phyloP scores from a whole-genome alignment of 768 basidiomycete species.

The Amanita molliuscula region DNA sequence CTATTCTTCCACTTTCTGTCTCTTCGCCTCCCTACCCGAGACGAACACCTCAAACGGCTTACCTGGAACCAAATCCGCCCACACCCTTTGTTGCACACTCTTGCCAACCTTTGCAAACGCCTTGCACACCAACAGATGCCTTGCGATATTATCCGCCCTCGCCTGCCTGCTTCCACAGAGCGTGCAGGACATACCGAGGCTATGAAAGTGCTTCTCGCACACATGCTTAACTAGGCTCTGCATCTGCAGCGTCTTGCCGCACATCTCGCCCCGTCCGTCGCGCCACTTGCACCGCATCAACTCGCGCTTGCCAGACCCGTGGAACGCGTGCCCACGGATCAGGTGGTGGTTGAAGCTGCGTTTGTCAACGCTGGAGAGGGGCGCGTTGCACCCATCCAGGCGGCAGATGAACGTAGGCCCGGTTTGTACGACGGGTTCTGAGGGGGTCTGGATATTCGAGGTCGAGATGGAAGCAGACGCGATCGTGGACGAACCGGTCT shows the following conservation, averaged over 20 bases:
- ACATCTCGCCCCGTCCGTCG: background rate
- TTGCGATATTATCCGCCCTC: slow-evolving; percentile 1
- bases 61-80: background rate
- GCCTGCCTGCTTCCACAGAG: slow-evolving; percentile 1
- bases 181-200: background rate
- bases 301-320: background rate
- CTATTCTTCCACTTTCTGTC: background rate
- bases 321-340: background rate
- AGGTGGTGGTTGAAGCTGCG: background rate
- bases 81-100: background rate
- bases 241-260: background rate
- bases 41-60: background rate
- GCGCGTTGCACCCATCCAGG: background rate
- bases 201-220: slow-evolving; percentile 4
- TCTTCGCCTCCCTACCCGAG: background rate
- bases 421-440: background rate
- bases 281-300: background rate
- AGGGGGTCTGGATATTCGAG: background rate
- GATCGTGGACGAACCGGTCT: background rate
- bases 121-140: slow-evolving; percentile 1
- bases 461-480: background rate
- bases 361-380: background rate
- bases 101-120: background rate
- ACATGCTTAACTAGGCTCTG: slow-evolving; percentile 3
- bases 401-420: background rate